Evolutionary conservation across 306 rosid species (phyloP).

Genomic region (Ceratonia siliqua): DNA sequence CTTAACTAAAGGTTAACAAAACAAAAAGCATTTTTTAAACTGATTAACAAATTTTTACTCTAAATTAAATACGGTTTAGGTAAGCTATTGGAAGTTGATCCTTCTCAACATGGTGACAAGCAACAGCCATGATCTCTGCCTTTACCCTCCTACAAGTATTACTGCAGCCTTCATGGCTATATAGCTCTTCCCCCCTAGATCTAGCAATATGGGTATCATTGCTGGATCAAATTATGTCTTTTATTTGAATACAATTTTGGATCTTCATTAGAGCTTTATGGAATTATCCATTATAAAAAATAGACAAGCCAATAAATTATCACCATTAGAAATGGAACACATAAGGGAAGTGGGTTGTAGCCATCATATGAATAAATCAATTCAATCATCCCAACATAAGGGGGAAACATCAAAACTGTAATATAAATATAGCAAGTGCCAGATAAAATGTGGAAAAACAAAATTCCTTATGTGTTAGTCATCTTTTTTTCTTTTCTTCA

Average conservation of each 20-base stretch:
- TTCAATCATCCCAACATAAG: conserved; percentile 34
- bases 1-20: conserved; percentile 8
- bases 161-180: neutral
- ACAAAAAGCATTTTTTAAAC: neutral
- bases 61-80: neutral
- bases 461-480: conserved; percentile 5
- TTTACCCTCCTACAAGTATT: neutral
- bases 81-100: neutral
- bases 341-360: neutral
- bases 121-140: neutral
- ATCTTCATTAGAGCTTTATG: neutral
- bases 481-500: neutral
- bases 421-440: neutral
- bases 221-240: neutral
- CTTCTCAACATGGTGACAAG: neutral
- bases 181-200: neutral
- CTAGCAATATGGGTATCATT: neutral
- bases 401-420: conserved; percentile 8
- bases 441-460: neutral
- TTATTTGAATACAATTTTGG: neutral
- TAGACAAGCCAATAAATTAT: neutral
- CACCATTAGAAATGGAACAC: neutral
- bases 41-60: neutral
- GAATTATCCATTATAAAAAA: neutral
- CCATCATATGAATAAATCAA: neutral